phyloP scores from a whole-genome alignment of 345 rosid species.

The Geranium rotundifolium region DNA sequence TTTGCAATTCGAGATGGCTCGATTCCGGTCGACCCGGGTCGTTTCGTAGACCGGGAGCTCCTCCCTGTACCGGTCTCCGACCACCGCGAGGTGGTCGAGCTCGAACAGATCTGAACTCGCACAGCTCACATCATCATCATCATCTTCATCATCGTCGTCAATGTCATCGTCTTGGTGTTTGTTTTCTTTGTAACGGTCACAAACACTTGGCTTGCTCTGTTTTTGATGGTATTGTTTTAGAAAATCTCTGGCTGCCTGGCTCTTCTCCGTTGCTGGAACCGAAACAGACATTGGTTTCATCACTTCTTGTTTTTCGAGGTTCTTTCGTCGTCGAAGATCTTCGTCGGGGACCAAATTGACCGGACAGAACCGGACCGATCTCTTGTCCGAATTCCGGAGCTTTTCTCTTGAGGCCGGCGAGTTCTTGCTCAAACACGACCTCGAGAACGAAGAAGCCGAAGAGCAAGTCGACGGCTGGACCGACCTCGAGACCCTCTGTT shows the following conservation, averaged over 20 bases:
- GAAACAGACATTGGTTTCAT: constrained; percentile 23
- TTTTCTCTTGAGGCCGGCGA: constrained; percentile 39
- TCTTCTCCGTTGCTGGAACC: constrained; percentile 23
- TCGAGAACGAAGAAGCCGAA: constrained; percentile 73
- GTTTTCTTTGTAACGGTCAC: too few species aligned
- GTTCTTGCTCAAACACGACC: constrained; percentile 65
- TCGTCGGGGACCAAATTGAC: constrained; percentile 55
- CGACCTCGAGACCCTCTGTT: constrained; percentile 25
- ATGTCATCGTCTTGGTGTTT: background rate
- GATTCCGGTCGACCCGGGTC: constrained; percentile 36
- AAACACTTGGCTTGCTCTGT: constrained; percentile 16
- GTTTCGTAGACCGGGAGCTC: constrained; percentile 73
- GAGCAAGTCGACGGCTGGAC: constrained; percentile 51
- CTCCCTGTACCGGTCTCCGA: constrained; percentile 25
- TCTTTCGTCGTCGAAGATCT: constrained; percentile 43
- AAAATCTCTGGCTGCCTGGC: constrained; percentile 31
- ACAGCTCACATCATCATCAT: constrained; percentile 34
- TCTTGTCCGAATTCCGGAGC: constrained; percentile 42
- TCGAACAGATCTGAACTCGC: constrained; percentile 55
- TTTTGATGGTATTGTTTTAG: constrained; percentile 27
- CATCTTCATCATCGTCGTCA: constrained; percentile 14
- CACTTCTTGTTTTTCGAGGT: constrained; percentile 16
- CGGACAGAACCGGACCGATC: constrained; percentile 59
- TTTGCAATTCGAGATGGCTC: constrained; percentile 36
- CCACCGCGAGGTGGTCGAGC: constrained; percentile 27